These are phyloP conservation scores for Fomitopsis palustris DNA, from an alignment of 1,284 basidiomycete species.

Conservation along the genomic window DNA sequence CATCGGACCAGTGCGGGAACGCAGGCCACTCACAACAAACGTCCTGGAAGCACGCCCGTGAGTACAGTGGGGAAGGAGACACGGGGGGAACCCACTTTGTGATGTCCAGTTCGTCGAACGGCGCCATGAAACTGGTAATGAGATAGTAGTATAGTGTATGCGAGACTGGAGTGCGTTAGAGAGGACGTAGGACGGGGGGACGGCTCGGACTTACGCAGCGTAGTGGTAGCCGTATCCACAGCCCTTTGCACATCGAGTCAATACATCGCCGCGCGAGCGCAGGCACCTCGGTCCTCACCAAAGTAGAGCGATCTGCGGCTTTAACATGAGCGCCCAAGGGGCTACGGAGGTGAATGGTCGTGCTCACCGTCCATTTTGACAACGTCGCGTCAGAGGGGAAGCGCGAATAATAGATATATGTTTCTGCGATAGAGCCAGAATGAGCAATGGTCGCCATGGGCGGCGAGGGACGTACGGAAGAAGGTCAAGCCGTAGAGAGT, in stretches of 20 bases:
- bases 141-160: constrained; percentile 38
- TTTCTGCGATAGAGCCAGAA: constrained; percentile 25
- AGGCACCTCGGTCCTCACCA: constrained; percentile 18
- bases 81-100: constrained; percentile 28
- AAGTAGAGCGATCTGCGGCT: constrained; percentile 27
- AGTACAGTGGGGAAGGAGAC: neutral
- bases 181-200: neutral
- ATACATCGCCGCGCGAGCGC: neutral
- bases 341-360: neutral
- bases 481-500: constrained; percentile 40
- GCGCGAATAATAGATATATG: constrained; percentile 37
- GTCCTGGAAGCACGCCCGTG: constrained; percentile 21
- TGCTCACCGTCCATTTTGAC: constrained; percentile 29
- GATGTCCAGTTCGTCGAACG: constrained; percentile 28
- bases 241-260: constrained; percentile 13
- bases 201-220: constrained; percentile 26
- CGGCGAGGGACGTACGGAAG: constrained; percentile 32
- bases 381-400: constrained; percentile 29
- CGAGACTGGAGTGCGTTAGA: constrained; percentile 24
- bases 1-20: neutral
- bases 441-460: too few species aligned
- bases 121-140: constrained; percentile 31
- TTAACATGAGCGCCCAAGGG: neutral
- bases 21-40: constrained; percentile 32
- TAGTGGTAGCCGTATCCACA: constrained; percentile 23